Base-by-base conservation (phyloP, 2,329 filamentous ascomycete genomes). In the Eutypa lata region DNA sequence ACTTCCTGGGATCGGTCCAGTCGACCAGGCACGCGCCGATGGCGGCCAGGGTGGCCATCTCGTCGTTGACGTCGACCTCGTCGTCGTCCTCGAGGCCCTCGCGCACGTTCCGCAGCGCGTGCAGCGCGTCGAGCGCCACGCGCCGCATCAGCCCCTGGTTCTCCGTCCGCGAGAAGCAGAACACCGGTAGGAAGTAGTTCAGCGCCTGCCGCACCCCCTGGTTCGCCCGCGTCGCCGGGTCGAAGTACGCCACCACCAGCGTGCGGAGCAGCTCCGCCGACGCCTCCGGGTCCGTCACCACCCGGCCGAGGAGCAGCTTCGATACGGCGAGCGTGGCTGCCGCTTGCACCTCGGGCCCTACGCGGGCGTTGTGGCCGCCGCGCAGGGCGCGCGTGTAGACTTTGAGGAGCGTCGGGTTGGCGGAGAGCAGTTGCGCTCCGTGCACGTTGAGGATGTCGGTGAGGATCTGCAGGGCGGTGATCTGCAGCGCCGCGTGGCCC, bases 1-100 rank as follows among this genome's bases (percentile, higher is more conserved):
- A 90, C 69, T 95, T 92, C 48, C 93, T 80, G 37, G 92, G 91
- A 68, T 97, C 93, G 0, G 93, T 97, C 94, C 93, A 97, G 68
- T 97, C 93, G 1, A 92, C 84, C 7, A 97, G 75, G 64, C 91
- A 93, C 3, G 89, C 85, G 1, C 90, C 91, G 53, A 96, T 89
- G 3, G 86, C 83, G 43, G 83, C 81, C 58, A 95, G 81, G 61
- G 87, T 85, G 8, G 93, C 89, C 84, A 95, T 91, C 58, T 85
- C 87, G 53, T 89, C 88, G 37, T 83, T 83, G 11, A 89, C 83
- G 48, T 91, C 89, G 18, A 86, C 85, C 47, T 90, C 87, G 31
- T 89, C 91, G 56, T 89, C 91, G 56, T 89, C 86, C 54, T 91
- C 88, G 19, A 87, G 70, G 1, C 83, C 85, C 65, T 91, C 88